Base-by-base conservation (phyloP, 2,329 filamentous ascomycete species). In the Venturia carpophila region DNA sequence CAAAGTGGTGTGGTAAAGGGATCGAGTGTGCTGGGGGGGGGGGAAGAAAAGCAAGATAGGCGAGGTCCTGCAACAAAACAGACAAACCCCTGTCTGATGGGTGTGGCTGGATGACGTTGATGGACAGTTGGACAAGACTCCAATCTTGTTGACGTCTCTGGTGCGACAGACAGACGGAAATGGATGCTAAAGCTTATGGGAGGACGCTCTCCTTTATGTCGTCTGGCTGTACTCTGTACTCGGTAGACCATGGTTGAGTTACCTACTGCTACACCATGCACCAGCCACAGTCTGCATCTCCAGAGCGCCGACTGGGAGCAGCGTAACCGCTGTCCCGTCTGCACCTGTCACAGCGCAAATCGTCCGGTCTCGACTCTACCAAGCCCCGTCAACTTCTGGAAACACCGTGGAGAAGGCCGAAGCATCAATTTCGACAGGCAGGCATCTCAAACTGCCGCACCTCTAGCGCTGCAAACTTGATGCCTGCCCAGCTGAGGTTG, bases 401-500 rank as follows among this genome's bases (percentile, higher is more conserved):
- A n/a, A 47, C 45, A 24, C 19, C 45, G 45, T 47, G 45, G 45
- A 47, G 45, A 47, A 47, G 45, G 5, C 21, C 45, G 19, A 47
- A 47, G n/a, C 30, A 34, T 34, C 45, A 55, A 30, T 55, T 6
- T 55, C 49, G 24, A 55, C 24, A 34, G 24, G 17, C 49, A 56
- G 21, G 49, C 49, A 34, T 30, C 15, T 2, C 4, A 34, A 9
- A 56, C 49, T 34, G 45, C 49, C 49, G 13, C 49, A 34, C 1
- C 15, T n/a, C 45, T 47, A 47, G 45, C 45, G 45, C 49, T 17
- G 1, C 24, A 17, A 34, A 34, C 0, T 30, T 21, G 49, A 7
- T 30, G 49, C 49, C 49, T 56, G 49, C 19, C 15, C 49, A 56
- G 49, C 49, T 56, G 49, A 56, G 49, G 49, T 56, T 56, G 49